These are phyloP conservation scores for Collybia sordida DNA, from an alignment of 768 basidiomycete species.

Conservation along the genomic window DNA sequence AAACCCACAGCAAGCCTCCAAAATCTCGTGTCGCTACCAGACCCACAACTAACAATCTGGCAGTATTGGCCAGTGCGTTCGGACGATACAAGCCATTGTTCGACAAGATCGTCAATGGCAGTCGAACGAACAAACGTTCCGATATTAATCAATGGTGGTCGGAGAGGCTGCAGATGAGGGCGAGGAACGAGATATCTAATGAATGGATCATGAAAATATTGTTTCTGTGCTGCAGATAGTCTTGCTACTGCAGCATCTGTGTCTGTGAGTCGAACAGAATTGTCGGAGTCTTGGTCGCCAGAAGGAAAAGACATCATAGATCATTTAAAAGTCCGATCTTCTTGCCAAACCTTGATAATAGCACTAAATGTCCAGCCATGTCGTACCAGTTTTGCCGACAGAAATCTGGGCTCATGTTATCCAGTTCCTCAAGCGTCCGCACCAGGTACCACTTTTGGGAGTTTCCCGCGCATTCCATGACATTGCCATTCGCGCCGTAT, in stretches of 20 bases:
- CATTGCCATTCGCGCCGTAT: conserved; percentile 30
- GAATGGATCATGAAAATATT: conserved; percentile 82
- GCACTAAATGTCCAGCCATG: not conserved
- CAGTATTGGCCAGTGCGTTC: conserved; percentile 43
- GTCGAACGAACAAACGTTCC: conserved; percentile 87
- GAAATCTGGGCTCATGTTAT: conserved; percentile 38
- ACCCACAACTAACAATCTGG: conserved; percentile 93
- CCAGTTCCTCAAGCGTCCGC: conserved; percentile 23
- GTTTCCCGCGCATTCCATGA: conserved; percentile 38
- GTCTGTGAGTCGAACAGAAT: conserved; percentile 75
- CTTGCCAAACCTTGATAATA: not conserved
- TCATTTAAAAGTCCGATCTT: not conserved
- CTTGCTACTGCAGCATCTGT: conserved; percentile 82
- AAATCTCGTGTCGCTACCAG: conserved; percentile 94
- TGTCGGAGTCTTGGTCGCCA: conserved; percentile 45
- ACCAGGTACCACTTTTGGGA: conserved; percentile 24
- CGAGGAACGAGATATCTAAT: conserved; percentile 67
- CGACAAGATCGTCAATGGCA: conserved; percentile 76
- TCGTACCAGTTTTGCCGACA: conserved; percentile 22
- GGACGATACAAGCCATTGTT: conserved; percentile 57
- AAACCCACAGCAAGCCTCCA: conserved; percentile 83
- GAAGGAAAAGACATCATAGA: not conserved
- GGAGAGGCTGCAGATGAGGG: conserved; percentile 55
- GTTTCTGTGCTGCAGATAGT: conserved; percentile 77
- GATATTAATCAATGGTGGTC: conserved; percentile 91